phyloP scores from a whole-genome alignment of 139 green algal species.

The Chlorokybus atmophyticus region DNA sequence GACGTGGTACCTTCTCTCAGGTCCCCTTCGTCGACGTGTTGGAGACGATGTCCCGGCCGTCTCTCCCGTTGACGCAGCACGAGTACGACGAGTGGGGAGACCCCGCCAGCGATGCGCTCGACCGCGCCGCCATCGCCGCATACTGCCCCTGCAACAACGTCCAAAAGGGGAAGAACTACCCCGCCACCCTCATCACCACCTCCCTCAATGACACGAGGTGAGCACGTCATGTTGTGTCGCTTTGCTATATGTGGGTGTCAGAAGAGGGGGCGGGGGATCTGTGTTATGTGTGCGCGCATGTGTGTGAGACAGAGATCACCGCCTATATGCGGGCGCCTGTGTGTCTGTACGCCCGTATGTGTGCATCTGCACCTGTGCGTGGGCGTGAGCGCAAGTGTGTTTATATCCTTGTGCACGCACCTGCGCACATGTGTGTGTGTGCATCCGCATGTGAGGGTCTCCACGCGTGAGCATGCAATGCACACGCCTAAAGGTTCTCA shows the following conservation, averaged over 20 bases:
- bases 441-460: background rate
- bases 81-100: conserved; percentile 29
- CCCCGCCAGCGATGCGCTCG: conserved; percentile 1
- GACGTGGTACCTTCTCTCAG: background rate
- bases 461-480: background rate
- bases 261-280: background rate
- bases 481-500: background rate
- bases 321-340: background rate
- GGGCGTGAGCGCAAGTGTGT: too few relatives aligned
- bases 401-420: too few relatives aligned
- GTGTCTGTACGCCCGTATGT: background rate
- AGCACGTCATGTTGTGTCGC: background rate
- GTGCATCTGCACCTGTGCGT: too few relatives aligned
- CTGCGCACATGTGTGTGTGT: too few relatives aligned
- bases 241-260: background rate
- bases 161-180: conserved; percentile 4
- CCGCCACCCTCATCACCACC: conserved; percentile 12
- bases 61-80: conserved; percentile 26
- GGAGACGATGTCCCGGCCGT: conserved; percentile 24
- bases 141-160: conserved; percentile 20
- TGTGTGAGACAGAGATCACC: background rate
- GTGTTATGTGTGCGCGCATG: background rate
- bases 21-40: conserved; percentile 34
- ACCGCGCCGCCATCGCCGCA: background rate
- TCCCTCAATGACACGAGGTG: conserved; percentile 12